Percentiles rank a stretch among this genome's conserved stretches.
phyloP scores from a whole-genome alignment of 768 basidiomycete species.

The Boletus patriciae region DNA sequence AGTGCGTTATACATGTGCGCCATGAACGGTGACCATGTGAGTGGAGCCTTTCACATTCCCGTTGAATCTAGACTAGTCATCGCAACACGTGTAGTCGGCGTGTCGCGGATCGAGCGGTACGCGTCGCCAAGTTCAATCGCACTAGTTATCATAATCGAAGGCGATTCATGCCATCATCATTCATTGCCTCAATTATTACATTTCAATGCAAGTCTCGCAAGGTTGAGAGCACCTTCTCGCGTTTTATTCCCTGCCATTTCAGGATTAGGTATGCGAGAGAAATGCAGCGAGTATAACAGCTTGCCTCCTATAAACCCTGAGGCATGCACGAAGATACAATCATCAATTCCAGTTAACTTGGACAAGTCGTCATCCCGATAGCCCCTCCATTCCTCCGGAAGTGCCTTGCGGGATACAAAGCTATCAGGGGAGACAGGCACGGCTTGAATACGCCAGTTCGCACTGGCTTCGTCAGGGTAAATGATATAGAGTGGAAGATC shows the following conservation, averaged over 20 bases:
- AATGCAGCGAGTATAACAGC: constrained; percentile 20
- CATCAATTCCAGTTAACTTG: constrained; percentile 69
- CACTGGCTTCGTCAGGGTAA: constrained; percentile 78
- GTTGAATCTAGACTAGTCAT: constrained; percentile 6
- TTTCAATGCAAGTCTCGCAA: constrained; percentile 69
- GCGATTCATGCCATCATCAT: constrained; percentile 17
- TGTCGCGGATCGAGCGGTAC: constrained; percentile 8
- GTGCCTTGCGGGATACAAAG: constrained; percentile 87
- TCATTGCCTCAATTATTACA: constrained; percentile 27
- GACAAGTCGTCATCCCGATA: constrained; percentile 82
- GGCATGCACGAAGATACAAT: constrained; percentile 91
- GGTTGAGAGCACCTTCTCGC: constrained; percentile 78
- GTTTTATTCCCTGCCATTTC: constrained; percentile 73
- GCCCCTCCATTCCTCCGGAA: constrained; percentile 94
- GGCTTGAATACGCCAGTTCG: constrained; percentile 90
- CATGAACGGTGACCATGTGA: constrained; percentile 5
- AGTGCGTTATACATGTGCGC: background rate
- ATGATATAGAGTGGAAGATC: constrained; percentile 77
- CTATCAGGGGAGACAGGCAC: constrained; percentile 79
- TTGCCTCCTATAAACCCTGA: constrained; percentile 95
- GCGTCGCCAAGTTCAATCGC: constrained; percentile 12
- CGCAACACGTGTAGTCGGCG: constrained; percentile 17
- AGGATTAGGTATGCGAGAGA: constrained; percentile 10
- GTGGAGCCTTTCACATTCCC: constrained; percentile 10
- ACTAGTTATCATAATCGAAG: constrained; percentile 10